phyloP scores from a whole-genome alignment of 2,329 filamentous ascomycete species.

The Cordyceps pruinosa region DNA sequence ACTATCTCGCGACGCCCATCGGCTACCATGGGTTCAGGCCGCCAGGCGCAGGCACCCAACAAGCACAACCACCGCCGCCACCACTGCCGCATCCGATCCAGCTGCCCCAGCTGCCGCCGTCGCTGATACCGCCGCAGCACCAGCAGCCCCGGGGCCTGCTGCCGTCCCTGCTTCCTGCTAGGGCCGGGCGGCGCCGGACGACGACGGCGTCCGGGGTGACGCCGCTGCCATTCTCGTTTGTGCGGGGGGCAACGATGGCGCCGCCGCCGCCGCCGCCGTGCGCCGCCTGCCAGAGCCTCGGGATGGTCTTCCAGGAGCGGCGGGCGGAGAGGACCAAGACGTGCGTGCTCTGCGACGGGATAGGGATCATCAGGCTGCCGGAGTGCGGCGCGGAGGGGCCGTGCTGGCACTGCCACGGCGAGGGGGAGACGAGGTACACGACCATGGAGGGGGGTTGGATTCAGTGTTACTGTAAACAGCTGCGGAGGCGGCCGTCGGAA shows the following conservation, averaged over 20 bases:
- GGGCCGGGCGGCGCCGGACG: neutral
- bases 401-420: conserved; percentile 5
- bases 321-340: neutral
- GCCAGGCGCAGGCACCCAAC: neutral
- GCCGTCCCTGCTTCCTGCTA: neutral
- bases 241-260: neutral
- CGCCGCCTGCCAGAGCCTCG: neutral
- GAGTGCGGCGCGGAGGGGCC: neutral
- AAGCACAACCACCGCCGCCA: neutral
- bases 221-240: too few species aligned
- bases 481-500: neutral
- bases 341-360: neutral
- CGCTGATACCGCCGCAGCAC: neutral
- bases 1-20: neutral
- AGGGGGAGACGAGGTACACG: neutral
- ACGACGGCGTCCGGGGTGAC: too few species aligned
- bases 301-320: neutral
- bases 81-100: neutral
- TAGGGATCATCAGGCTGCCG: neutral
- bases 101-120: neutral
- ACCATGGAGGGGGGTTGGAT: neutral
- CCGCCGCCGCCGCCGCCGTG: neutral
- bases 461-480: neutral
- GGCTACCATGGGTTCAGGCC: neutral
- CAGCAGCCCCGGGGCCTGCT: neutral